Conservation (phyloP, 805 yeast genomes). For the Myxozyma nipponensis region DNA sequence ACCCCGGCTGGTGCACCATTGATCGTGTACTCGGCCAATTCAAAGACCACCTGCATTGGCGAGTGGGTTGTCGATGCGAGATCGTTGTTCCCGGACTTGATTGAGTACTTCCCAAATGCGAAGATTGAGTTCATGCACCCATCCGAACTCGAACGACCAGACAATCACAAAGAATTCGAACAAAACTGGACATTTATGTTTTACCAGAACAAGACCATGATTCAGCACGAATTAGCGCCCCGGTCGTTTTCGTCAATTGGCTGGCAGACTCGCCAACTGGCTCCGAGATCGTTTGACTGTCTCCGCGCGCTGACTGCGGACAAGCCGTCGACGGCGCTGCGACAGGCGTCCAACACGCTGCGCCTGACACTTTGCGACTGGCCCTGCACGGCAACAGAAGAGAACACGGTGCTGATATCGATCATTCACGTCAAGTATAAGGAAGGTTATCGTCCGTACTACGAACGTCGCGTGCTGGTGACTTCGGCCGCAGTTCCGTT, state of each 20-base stretch:
- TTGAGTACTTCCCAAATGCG: constrained; percentile 16
- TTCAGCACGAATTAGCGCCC: constrained; percentile 24
- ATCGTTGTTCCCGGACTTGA: constrained; percentile 13
- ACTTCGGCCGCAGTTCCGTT: constrained; percentile 24
- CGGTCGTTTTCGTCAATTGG: constrained; percentile 19
- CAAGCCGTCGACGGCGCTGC: constrained; percentile 12
- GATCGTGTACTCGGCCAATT: constrained; percentile 22
- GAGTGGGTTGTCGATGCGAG: constrained; percentile 23
- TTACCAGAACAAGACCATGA: constrained; percentile 19
- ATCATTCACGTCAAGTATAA: constrained; percentile 24
- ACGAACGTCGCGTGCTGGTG: constrained; percentile 24
- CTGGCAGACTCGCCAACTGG: constrained; percentile 22
- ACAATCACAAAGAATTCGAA: constrained; percentile 14
- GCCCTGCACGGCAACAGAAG: constrained; percentile 26
- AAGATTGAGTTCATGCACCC: constrained; percentile 12
- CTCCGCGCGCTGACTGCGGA: constrained; percentile 8
- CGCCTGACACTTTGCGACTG: constrained; percentile 25
- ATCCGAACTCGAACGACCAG: constrained; percentile 24
- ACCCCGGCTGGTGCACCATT: constrained; percentile 23
- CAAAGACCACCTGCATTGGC: constrained; percentile 21
- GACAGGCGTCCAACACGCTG: constrained; percentile 24
- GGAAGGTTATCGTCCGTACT: constrained; percentile 24
- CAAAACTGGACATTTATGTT: constrained; percentile 25
- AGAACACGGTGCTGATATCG: constrained; percentile 25
- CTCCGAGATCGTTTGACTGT: constrained; percentile 24